phyloP scores from a whole-genome alignment of 805 yeast species.

The Ogataea paradorogensis region DNA sequence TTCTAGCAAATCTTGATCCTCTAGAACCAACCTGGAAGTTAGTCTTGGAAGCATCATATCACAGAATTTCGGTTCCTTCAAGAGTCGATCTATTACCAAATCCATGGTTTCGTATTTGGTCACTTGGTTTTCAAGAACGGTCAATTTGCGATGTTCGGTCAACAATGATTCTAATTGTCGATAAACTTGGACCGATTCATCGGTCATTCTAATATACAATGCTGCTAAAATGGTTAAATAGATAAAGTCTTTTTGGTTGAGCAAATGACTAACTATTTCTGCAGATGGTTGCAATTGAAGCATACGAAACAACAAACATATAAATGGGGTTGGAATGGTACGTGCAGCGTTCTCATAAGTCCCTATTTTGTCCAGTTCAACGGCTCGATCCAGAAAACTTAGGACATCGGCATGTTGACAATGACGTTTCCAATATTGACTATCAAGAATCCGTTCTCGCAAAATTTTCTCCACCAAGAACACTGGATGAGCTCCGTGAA shows the following conservation, averaged over 20 bases:
- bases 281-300: conserved; percentile 70
- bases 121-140: conserved; percentile 41
- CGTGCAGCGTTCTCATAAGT: conserved; percentile 34
- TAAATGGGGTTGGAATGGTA: conserved; percentile 65
- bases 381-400: conserved; percentile 45
- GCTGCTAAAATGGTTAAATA: conserved; percentile 70
- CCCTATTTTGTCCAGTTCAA: conserved; percentile 48
- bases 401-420: conserved; percentile 46
- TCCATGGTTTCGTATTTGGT: conserved; percentile 59
- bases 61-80: conserved; percentile 56
- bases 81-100: conserved; percentile 64
- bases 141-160: conserved; percentile 67
- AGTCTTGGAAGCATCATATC: conserved; percentile 74
- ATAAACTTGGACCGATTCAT: conserved; percentile 45
- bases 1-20: conserved; percentile 40
- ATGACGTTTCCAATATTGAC: conserved; percentile 54
- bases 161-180: conserved; percentile 50
- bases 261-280: conserved; percentile 53
- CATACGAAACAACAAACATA: conserved; percentile 74
- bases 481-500: conserved; percentile 48
- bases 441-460: conserved; percentile 54
- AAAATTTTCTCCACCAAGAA: conserved; percentile 56
- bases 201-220: conserved; percentile 55
- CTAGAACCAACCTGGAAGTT: conserved; percentile 38
- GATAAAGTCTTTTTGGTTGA: conserved; percentile 69